These are phyloP conservation scores for Erythrobasidium yunnanense DNA, from an alignment of 768 basidiomycete genomes.

Conservation along the genomic window DNA sequence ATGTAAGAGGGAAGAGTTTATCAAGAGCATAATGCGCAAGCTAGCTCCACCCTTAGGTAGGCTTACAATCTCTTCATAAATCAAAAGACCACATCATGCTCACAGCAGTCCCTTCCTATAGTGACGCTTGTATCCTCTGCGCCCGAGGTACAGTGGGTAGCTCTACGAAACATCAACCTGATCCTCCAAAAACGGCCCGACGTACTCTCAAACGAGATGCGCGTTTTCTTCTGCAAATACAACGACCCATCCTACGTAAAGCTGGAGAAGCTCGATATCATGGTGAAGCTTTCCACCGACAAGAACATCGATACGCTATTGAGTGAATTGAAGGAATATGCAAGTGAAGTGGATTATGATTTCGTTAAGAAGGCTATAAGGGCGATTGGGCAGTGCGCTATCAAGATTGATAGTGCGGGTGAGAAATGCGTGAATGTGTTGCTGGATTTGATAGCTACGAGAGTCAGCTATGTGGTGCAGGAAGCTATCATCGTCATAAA, in stretches of 20 bases:
- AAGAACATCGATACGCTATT: constrained; percentile 87
- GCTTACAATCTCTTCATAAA: constrained; percentile 20
- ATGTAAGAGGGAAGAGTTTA: constrained; percentile 68
- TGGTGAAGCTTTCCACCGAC: constrained; percentile 83
- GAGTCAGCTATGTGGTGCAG: constrained; percentile 94
- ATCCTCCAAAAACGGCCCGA: constrained; percentile 86
- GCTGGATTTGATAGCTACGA: constrained; percentile 78
- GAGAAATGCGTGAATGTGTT: constrained; percentile 91
- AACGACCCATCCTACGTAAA: constrained; percentile 99
- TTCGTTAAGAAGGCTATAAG: constrained; percentile 91
- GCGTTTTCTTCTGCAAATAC: constrained; percentile 99
- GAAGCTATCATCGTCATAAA: constrained; percentile 99
- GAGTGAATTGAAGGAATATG: constrained; percentile 95
- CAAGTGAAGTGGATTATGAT: constrained; percentile 95
- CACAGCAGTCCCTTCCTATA: constrained; percentile 37
- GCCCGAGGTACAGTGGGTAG: constrained; percentile 98
- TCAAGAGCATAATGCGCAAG: constrained; percentile 76
- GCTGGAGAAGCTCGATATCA: constrained; percentile 94
- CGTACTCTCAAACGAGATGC: constrained; percentile 86
- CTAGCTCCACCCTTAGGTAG: constrained; percentile 77
- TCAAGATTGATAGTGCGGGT: constrained; percentile 84
- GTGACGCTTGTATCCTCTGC: constrained; percentile 93
- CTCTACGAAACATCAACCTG: constrained; percentile 88
- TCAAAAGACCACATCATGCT: constrained; percentile 20
- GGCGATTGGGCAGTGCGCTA: constrained; percentile 89